Base-by-base conservation (phyloP, 2,329 filamentous ascomycete genomes). In the Acrocalymma vagum region DNA sequence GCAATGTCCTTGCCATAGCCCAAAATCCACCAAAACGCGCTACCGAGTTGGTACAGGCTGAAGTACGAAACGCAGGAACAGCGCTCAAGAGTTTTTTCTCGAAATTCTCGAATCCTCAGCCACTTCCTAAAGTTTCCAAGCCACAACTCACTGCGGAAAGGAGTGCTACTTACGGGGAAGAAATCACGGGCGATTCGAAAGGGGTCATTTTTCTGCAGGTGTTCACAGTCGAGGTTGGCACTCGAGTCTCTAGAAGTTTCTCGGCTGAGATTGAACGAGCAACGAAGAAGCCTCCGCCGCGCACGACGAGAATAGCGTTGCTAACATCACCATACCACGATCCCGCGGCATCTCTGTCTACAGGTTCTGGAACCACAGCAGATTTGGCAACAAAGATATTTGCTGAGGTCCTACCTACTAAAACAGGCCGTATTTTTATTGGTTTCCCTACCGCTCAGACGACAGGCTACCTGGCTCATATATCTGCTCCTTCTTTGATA, bases 361-460 rank as follows among this genome's bases (percentile, higher is more conserved):
- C 70, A 10, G 56, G 71, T 11, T 81, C 79, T 2, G 76, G 74
- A 11, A 69, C 67, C 8, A 74, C 72, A 7, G 70, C 76, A 9
- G 74, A 80, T 6, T 83, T 85, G 46, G 79, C 82, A 3, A 79
- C 81, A 1, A 90, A 96, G 62, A 85, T 99, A 6, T 96, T 99
- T 67, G 83, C 88, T 1, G 94, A 92, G 2, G 92, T 99, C 1
- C 73, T 97, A 5, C 94, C 94, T 3, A 90, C 83, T 42, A 95
- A 91, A 67, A 88, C 89, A 56, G 94, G 94, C 6, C 86, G 90
- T 37, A 88, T 99, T 38, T 99, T 97, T 62, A 99, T 99, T 61
- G 94, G 94, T 0, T 99, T 99, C 63, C 93, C 94, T 3, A 99
- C 94, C 2, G 92, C 93, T 55, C 94, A 99, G 73, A 99, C 94